A percentile compares a stretch with the other conserved stretches of the same genome.
These are phyloP conservation scores for Trifolium pratense DNA, from an alignment of 306 rosid species.

Conservation along the genomic window DNA sequence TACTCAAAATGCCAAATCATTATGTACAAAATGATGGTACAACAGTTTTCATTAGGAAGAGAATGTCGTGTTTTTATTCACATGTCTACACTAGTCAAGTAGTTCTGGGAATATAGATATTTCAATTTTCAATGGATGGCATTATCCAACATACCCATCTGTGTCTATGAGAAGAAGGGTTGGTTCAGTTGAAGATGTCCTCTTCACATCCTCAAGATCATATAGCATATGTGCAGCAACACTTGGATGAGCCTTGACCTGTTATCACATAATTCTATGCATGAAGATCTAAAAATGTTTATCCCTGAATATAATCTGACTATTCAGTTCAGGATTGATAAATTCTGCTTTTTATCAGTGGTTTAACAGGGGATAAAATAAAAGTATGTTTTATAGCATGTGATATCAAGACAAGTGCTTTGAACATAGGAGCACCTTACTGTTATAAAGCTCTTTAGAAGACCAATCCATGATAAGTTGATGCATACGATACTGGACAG, in stretches of 20 bases:
- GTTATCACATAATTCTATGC: constrained; percentile 37
- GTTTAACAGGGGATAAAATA: constrained; percentile 11
- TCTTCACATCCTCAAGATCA: constrained; percentile 81
- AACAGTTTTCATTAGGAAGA: constrained; percentile 11
- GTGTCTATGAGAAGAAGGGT: constrained; percentile 90
- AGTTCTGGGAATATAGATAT: constrained; percentile 28
- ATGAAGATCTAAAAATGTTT: constrained; percentile 21
- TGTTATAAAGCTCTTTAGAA: constrained; percentile 92
- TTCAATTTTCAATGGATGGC: constrained; percentile 10
- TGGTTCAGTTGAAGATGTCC: constrained; percentile 82
- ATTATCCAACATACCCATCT: constrained; percentile 76
- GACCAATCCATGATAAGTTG: constrained; percentile 97
- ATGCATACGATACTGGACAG: constrained; percentile 97
- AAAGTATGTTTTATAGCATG: constrained; percentile 10
- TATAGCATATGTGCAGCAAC: constrained; percentile 84
- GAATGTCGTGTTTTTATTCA: constrained; percentile 22
- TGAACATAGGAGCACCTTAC: constrained; percentile 72
- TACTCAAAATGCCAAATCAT: constrained; percentile 32
- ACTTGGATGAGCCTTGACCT: constrained; percentile 92
- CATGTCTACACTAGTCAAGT: constrained; percentile 19
- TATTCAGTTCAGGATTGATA: constrained; percentile 28
- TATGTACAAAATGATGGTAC: constrained; percentile 22
- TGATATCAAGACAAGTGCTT: constrained; percentile 38
- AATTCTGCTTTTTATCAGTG: constrained; percentile 15
- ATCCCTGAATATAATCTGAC: constrained; percentile 28